Evolutionary conservation across 768 basidiomycete genomes (phyloP), one percentile per base, ranked within the genome.

Genomic region (Trametes meyenii): DNA sequence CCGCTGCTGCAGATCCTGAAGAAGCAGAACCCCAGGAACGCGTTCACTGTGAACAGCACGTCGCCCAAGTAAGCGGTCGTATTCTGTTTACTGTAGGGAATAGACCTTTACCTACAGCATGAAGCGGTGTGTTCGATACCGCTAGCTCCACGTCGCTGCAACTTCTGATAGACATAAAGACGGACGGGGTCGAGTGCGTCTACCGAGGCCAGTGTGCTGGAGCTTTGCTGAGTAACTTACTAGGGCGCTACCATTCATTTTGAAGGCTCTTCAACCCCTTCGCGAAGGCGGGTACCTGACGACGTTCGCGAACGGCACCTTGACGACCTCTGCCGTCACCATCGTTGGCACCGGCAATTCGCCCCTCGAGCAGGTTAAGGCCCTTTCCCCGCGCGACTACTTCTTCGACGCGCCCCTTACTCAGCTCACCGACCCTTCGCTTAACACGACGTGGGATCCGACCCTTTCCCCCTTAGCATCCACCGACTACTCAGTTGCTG

Each of bases 301-400:
- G 3, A 82, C 80, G 0, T 78, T 77, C 55, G 66, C 72, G 0
- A 78, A 80, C 55, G 78, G 78, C n/a, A 72, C 65, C 1, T 66
- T 81, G 23, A 78, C 68, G 2, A 40, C 49, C 5, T 75, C 75
- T 17, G 72, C 75, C 2, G 67, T 84, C 23, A 77, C 78, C 19
- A 80, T 80, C 16, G 71, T 83, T 42, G 82, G 83, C 23, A 83
- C 82, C 14, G 83, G 83, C 12, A 82, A 82, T 68, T 79, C 82
- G 21, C 83, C 81, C 26, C 73, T 84, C 8, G 77, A 77, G 36
- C 75, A 72, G 11, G 76, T 83, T 50, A 75, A 77, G 64, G 76
- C 74, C 1, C 74, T 82, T 24, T 68, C 70, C n/a, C 79, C 79
- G 13, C 73, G 83, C 16, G 79, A 83, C 64, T 70, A 80, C 49